These are phyloP conservation scores for Dothistroma pini DNA, from an alignment of 2,329 filamentous ascomycete genomes.

Conservation along the genomic window DNA sequence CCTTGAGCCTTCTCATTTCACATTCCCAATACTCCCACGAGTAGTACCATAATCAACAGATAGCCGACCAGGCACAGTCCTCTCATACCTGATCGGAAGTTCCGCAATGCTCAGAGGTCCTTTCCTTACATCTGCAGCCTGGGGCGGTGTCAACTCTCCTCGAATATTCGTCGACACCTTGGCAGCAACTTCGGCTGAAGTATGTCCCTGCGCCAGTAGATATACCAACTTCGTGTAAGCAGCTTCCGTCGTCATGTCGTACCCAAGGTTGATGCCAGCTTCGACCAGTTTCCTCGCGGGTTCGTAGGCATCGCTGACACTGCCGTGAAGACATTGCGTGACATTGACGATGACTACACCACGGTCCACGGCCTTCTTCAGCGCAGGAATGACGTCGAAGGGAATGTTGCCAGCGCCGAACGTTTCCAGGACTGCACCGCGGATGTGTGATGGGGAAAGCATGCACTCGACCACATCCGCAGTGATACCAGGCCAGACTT, in stretches of 20 bases:
- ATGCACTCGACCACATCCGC: conserved; percentile 87
- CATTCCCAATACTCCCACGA: neutral
- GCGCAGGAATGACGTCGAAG: conserved; percentile 70
- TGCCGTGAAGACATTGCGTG: conserved; percentile 65
- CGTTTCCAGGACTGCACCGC: conserved; percentile 81
- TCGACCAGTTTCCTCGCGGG: conserved; percentile 65
- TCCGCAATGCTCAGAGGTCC: conserved; percentile 23
- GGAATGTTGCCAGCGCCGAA: conserved; percentile 93
- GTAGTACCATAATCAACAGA: neutral
- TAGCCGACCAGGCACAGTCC: conserved; percentile 19
- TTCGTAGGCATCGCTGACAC: conserved; percentile 40
- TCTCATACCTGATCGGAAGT: conserved; percentile 25
- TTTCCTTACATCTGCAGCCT: conserved; percentile 7
- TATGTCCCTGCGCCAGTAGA: conserved; percentile 58
- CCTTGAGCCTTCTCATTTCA: neutral
- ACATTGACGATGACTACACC: conserved; percentile 87
- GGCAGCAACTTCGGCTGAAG: conserved; percentile 57
- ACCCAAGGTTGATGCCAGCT: conserved; percentile 82
- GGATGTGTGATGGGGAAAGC: conserved; percentile 63
- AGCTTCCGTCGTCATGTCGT: conserved; percentile 85
- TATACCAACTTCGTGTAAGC: conserved; percentile 89
- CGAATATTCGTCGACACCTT: conserved; percentile 72
- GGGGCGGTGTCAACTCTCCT: conserved; percentile 68
- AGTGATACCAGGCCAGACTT: conserved; percentile 88
- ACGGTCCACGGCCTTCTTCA: conserved; percentile 64